Percentiles rank a stretch among this genome's conserved stretches.
These are phyloP conservation scores for Leucogyrophana mollusca DNA, from an alignment of 768 basidiomycete species.

Conservation along the genomic window DNA sequence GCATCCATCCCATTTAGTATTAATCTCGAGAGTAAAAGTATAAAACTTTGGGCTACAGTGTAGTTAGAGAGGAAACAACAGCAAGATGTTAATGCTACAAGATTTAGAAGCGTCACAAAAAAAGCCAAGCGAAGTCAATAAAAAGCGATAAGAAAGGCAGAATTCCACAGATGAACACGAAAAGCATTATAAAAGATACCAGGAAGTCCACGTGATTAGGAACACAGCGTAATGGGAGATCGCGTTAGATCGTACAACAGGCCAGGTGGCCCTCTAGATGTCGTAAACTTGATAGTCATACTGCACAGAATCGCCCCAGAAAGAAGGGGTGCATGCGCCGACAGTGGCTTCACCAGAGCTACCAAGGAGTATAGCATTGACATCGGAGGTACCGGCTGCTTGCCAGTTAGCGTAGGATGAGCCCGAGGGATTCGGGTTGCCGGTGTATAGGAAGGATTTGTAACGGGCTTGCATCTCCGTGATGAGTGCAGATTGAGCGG, in stretches of 20 bases:
- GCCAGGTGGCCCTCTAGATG: constrained; percentile 25
- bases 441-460: constrained; percentile 59
- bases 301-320: constrained; percentile 63
- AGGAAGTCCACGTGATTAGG: not conserved
- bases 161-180: not conserved
- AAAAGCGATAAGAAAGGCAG: not conserved
- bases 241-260: not conserved
- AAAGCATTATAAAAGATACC: constrained; percentile 2
- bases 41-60: constrained; percentile 3
- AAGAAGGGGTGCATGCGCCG: constrained; percentile 61
- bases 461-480: constrained; percentile 71
- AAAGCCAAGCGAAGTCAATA: not conserved
- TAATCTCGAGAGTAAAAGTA: not conserved
- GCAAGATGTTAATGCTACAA: constrained; percentile 3
- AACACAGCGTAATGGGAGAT: not conserved
- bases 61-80: not conserved
- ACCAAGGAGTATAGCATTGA: constrained; percentile 62
- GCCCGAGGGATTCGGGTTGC: constrained; percentile 58
- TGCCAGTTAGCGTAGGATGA: constrained; percentile 49
- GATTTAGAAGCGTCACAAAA: not conserved
- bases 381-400: constrained; percentile 46
- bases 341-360: constrained; percentile 48
- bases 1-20: no score
- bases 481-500: constrained; percentile 56
- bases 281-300: constrained; percentile 74